Evolutionary conservation across 345 rosid species (phyloP), one percentile per base, ranked within the genome.

Genomic region (Conringia planisiliqua): DNA sequence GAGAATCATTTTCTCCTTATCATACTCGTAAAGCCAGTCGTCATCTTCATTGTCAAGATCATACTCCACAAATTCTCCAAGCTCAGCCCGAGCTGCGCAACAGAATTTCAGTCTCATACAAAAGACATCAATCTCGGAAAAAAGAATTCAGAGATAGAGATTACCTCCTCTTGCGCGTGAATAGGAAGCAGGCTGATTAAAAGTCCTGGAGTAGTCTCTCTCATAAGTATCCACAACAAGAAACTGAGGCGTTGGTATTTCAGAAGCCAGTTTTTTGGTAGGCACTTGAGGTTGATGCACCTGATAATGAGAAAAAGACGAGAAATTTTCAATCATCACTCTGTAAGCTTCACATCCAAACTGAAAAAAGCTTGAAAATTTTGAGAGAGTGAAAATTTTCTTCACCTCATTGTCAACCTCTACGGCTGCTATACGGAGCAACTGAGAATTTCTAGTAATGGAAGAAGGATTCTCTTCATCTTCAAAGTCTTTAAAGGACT

Each of bases 31-130:
- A 82, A 95, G 92, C 98, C 99, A 95, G 75, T 89, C 97, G 78
- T 92, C 99, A 80, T 95, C 99, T 65, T 95, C 99, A 75, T 95
- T 95, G 78, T 92, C 99, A 62, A 95, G 79, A 83, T 95, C 98
- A 78, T 92, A 95, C 83, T 95, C 99, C 71, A 95, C 88, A 85
- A 95, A 95, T 43, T 95, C 98, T 36, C 97, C 99, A 78, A 95
- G 83, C 88, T 92, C 99, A 22, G 99, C 89, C 74, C 99, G 82
- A 66, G 96, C 99, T 92, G 82, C 83, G 82, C 69, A 81, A 58
- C 35, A 67, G 16, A 68, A n/a, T 29, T 39, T 50, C 22, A 54
- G 16, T 43, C 57, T 56, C 32, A 18, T 26, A 7, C 7, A 26
- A 59, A 59, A 18, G 27, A 48, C 4, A 18, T 2, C 17, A 33